A percentile compares a stretch with the other conserved stretches of the same genome.
phyloP scores from a whole-genome alignment of 2,329 filamentous ascomycete genomes.

The Pseudocercospora pini-densiflorae region DNA sequence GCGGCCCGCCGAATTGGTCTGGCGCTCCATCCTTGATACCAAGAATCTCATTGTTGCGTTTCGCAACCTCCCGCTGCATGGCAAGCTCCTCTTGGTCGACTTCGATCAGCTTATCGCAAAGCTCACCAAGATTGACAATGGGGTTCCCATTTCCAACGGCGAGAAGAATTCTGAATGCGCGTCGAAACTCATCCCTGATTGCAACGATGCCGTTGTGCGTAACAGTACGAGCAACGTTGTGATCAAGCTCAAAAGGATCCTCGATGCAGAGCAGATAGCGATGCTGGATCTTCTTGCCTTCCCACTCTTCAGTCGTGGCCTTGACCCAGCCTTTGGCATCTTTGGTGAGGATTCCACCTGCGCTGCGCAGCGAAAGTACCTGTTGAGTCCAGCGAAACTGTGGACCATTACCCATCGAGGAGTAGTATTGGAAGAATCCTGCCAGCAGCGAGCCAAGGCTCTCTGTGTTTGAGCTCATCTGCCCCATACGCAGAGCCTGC shows the following conservation, averaged over 20 bases:
- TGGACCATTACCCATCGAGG: conserved; percentile 60
- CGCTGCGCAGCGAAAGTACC: conserved; percentile 75
- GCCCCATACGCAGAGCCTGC: conserved; percentile 60
- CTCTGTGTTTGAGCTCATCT: conserved; percentile 71
- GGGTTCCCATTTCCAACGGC: conserved; percentile 50
- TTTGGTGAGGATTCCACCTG: conserved; percentile 72
- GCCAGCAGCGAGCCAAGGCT: conserved; percentile 72
- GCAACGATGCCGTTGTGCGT: conserved; percentile 80
- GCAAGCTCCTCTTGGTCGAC: conserved; percentile 13
- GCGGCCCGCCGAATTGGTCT: background rate
- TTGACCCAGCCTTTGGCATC: conserved; percentile 82
- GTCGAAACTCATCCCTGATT: conserved; percentile 82
- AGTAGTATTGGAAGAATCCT: conserved; percentile 87
- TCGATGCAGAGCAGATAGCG: conserved; percentile 89
- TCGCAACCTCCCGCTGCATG: conserved; percentile 7
- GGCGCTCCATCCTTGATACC: conserved; percentile 2
- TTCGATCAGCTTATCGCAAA: conserved; percentile 26
- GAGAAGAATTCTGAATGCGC: conserved; percentile 74
- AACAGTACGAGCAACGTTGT: conserved; percentile 87
- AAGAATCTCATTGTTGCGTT: conserved; percentile 16
- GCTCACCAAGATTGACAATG: conserved; percentile 15
- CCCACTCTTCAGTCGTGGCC: conserved; percentile 70
- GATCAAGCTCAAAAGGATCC: conserved; percentile 85
- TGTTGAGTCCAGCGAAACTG: conserved; percentile 81
- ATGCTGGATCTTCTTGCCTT: conserved; percentile 67